Percentiles rank a stretch among this genome's conserved stretches.
Conservation (phyloP, 768 basidiomycete genomes). For the Hericium rajendrae region DNA sequence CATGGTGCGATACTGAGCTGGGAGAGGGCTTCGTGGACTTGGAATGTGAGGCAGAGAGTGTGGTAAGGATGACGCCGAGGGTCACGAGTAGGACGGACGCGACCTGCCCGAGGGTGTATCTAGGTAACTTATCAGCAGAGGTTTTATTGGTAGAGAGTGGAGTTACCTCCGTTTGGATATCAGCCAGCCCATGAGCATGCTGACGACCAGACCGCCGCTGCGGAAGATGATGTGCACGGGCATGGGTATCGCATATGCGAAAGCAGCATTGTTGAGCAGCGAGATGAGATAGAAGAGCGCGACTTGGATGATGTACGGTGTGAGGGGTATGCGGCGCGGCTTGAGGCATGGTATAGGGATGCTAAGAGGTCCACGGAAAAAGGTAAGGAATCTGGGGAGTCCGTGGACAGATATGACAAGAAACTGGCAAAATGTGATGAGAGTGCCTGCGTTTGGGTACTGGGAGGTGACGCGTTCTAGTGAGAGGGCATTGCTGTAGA, state of each 20-base stretch:
- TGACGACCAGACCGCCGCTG: conserved; percentile 78
- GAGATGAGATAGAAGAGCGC: conserved; percentile 72
- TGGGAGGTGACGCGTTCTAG: conserved; percentile 62
- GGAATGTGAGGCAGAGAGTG: conserved; percentile 55
- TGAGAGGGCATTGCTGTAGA: conserved; percentile 63
- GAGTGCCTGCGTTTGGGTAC: conserved; percentile 63
- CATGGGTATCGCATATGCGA: conserved; percentile 82
- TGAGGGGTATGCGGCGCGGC: conserved; percentile 58
- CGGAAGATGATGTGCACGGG: conserved; percentile 91
- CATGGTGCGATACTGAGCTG: conserved; percentile 1
- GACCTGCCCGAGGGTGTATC: conserved; percentile 57
- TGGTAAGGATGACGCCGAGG: conserved; percentile 68
- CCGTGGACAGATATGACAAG: conserved; percentile 65
- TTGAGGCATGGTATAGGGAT: conserved; percentile 38
- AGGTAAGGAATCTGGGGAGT: conserved; percentile 48
- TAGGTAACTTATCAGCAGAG: conserved; percentile 19
- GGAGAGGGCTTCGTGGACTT: conserved; percentile 1
- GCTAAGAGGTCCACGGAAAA: conserved; percentile 1
- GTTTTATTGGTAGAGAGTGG: neutral
- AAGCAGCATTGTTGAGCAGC: conserved; percentile 84
- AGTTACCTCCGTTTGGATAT: conserved; percentile 54
- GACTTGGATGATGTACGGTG: conserved; percentile 72
- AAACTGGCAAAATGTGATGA: conserved; percentile 87
- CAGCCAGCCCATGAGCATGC: conserved; percentile 71
- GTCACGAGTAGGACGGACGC: conserved; percentile 76